Conservation (phyloP, 257 asterid genomes). For the Cruciata laevipes region DNA sequence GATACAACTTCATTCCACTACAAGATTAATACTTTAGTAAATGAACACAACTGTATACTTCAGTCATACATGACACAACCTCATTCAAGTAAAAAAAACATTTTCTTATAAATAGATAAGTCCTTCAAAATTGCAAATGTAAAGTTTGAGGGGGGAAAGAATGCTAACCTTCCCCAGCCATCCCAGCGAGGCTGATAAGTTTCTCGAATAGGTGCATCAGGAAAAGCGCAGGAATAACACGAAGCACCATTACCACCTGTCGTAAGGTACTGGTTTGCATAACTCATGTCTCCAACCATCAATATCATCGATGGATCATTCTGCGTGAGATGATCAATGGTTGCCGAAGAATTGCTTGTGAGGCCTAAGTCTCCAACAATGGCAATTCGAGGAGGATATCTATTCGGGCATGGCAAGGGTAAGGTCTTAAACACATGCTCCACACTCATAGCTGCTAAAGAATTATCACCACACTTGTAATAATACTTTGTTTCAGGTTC, state of each 20-base stretch:
- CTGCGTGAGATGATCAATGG: constrained; percentile 55
- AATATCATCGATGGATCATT: constrained; percentile 62
- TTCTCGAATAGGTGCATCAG: constrained; percentile 73
- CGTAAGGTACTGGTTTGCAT: constrained; percentile 76
- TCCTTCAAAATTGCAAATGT: too few species aligned
- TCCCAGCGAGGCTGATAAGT: constrained; percentile 92
- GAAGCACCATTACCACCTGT: constrained; percentile 76
- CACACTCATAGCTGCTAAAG: constrained; percentile 57
- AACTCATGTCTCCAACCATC: constrained; percentile 68
- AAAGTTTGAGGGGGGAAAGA: not conserved
- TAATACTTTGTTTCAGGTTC: constrained; percentile 62
- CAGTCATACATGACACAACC: too few species aligned
- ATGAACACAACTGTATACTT: too few species aligned
- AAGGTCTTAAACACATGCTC: constrained; percentile 53
- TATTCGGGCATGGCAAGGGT: constrained; percentile 48
- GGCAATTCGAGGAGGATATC: constrained; percentile 62
- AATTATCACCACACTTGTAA: constrained; percentile 83
- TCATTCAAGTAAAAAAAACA: too few species aligned
- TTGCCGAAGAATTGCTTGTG: constrained; percentile 66
- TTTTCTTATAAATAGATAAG: too few species aligned
- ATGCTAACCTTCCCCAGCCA: constrained; percentile 75
- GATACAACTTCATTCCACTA: too few species aligned
- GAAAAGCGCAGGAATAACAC: constrained; percentile 63
- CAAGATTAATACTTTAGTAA: too few species aligned
- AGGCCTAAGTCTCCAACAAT: constrained; percentile 80